Conservation (phyloP, 2,329 filamentous ascomycete species). For the Bipolaris gigantea region DNA sequence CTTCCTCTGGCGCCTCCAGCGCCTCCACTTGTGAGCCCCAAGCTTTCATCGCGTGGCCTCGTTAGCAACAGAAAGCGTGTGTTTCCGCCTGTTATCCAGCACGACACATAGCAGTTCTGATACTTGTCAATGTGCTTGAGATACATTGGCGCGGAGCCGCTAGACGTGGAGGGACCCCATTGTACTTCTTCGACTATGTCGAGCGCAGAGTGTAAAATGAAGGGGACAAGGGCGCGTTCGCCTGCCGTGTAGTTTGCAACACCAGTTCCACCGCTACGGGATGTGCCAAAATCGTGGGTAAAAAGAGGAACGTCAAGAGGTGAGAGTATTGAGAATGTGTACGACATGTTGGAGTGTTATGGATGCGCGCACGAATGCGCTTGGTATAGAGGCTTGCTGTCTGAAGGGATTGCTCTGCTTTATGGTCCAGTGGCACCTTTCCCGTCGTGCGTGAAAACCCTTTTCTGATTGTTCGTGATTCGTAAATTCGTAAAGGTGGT, state of each 20-base stretch:
- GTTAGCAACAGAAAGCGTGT: conserved; percentile 94
- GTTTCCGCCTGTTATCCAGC: conserved; percentile 90
- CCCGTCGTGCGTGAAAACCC: not conserved
- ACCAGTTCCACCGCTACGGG: conserved; percentile 93
- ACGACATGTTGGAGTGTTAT: conserved; percentile 68
- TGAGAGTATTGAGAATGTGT: conserved; percentile 97
- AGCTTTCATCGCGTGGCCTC: conserved; percentile 61
- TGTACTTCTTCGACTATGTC: conserved; percentile 97
- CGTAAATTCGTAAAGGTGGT: conserved; percentile 1
- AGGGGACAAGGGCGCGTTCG: conserved; percentile 92
- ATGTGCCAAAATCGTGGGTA: conserved; percentile 95
- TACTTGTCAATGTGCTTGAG: conserved; percentile 96
- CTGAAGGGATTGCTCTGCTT: not conserved
- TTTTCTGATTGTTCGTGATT: not conserved
- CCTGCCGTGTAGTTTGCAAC: conserved; percentile 85
- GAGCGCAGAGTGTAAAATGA: conserved; percentile 90
- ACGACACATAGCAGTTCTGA: conserved; percentile 92
- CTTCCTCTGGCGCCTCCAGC: conserved; percentile 33
- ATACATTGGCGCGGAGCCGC: conserved; percentile 63
- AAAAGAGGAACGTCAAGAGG: conserved; percentile 95
- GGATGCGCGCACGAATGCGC: not conserved
- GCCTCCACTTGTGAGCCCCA: conserved; percentile 24
- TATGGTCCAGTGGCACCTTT: not conserved
- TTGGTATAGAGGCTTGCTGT: not conserved
- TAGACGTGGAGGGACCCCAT: conserved; percentile 63